Evolutionary conservation across 2,329 filamentous ascomycete genomes (phyloP).

Genomic region (Podosphaera fusca): DNA sequence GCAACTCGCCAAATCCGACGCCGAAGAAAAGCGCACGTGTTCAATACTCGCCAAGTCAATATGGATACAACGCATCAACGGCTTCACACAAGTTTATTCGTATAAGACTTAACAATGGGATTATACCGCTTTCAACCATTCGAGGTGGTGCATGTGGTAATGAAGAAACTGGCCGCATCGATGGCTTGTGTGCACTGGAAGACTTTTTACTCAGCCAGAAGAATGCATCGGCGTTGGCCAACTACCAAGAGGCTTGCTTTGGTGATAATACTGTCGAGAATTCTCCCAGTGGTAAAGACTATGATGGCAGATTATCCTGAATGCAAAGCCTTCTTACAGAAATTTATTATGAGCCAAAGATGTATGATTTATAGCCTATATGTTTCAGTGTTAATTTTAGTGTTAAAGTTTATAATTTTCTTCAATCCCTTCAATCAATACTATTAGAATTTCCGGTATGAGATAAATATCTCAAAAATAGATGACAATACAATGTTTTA

Average conservation of each 20-base stretch:
- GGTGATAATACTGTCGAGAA: slow-evolving; percentile 22
- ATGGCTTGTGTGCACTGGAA: slow-evolving; percentile 22
- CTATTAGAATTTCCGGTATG: too few relatives aligned
- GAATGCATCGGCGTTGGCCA: slow-evolving; percentile 18
- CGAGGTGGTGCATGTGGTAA: slow-evolving; percentile 22
- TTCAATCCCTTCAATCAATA: too few relatives aligned
- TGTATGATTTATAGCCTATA: too few relatives aligned
- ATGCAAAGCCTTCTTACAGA: too few relatives aligned
- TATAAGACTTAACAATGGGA: slow-evolving; percentile 26
- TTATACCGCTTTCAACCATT: slow-evolving; percentile 24
- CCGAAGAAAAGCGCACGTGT: slow-evolving; percentile 19
- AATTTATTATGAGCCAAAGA: too few relatives aligned
- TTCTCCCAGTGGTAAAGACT: slow-evolving; percentile 19
- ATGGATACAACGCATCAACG: slow-evolving; percentile 22
- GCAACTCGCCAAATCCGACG: slow-evolving; percentile 19
- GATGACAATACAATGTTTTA: too few relatives aligned
- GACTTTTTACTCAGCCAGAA: slow-evolving; percentile 21
- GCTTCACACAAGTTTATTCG: slow-evolving; percentile 24
- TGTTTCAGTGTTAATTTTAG: too few relatives aligned
- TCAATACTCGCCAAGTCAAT: slow-evolving; percentile 21
- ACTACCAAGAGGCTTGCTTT: slow-evolving; percentile 25
- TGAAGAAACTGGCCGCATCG: slow-evolving; percentile 16
- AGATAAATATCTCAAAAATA: too few relatives aligned
- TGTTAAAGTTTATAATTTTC: too few relatives aligned
- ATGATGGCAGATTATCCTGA: slow-evolving; percentile 16